Conservation (phyloP, 2,329 filamentous ascomycete species). For the Aspergillus quadrilineatus region DNA sequence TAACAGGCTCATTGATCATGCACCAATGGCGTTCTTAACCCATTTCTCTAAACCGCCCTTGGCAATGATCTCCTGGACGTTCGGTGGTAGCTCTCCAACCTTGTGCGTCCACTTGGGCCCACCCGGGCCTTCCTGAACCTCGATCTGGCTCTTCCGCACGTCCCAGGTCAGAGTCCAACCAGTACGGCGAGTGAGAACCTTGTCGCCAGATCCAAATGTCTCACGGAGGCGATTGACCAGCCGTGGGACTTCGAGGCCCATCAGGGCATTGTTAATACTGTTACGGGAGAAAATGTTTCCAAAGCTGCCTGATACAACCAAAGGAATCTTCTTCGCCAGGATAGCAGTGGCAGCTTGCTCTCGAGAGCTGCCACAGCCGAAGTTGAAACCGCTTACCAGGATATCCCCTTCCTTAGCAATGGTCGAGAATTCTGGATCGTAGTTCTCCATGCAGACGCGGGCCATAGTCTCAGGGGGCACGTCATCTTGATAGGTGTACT, state of each 20-base stretch:
- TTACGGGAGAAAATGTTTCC: slow-evolving; percentile 42
- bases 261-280: slow-evolving; percentile 44
- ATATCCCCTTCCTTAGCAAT: slow-evolving; percentile 71
- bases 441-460: slow-evolving; percentile 89
- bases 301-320: slow-evolving; percentile 40
- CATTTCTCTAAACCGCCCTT: slow-evolving; percentile 76
- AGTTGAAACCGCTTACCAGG: slow-evolving; percentile 83
- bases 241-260: slow-evolving; percentile 41
- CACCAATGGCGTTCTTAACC: slow-evolving; percentile 62
- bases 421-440: slow-evolving; percentile 69
- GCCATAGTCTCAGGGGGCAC: slow-evolving; percentile 78
- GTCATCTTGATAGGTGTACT: slow-evolving; percentile 81
- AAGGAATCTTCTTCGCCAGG: slow-evolving; percentile 37
- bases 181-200: slow-evolving; percentile 30
- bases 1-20: slow-evolving; percentile 17
- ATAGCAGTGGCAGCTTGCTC: slow-evolving; percentile 83
- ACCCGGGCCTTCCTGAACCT: slow-evolving; percentile 66
- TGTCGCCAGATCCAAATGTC: slow-evolving; percentile 24
- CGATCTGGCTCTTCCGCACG: slow-evolving; percentile 67
- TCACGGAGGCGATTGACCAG: slow-evolving; percentile 38
- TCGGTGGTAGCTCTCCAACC: slow-evolving; percentile 78
- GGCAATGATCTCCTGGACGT: slow-evolving; percentile 83
- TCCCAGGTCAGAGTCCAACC: slow-evolving; percentile 83
- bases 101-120: slow-evolving; percentile 73
- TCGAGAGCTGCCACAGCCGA: slow-evolving; percentile 76